Evolutionary conservation across 2,329 filamentous ascomycete species (phyloP), one percentile per base, ranked within the genome.

Genomic region (Hypoxylon sp.): DNA sequence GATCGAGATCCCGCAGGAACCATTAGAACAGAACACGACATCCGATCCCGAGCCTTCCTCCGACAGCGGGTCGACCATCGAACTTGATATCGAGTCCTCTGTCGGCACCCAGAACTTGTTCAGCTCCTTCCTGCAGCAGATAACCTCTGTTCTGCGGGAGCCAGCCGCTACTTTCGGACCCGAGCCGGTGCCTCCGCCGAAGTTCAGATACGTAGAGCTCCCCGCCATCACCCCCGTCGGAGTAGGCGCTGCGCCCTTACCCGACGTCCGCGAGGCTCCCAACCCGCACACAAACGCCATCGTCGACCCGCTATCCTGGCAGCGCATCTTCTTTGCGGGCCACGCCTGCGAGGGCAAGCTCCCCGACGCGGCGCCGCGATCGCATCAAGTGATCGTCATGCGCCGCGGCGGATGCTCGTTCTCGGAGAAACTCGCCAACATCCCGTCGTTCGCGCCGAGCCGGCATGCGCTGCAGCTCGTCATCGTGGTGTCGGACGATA

Each of bases 371-470:
- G 85, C 83, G 0, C 80, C 85, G 2, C 84, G 83, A 30, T 80
- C 84, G 50, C 85, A 97, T 80, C 91, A 97, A 57, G 84, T 98
- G 66, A 90, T 99, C 66, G 88, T 97, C 55, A 85, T 98, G 74
- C 90, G 88, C 30, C 90, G 96, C 5, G 95, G 96, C 42, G 90
- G 89, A 0, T 99, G 96, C 82, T 91, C 88, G 25, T 98, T 98
- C 79, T 91, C 88, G 37, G 82, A 91, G 30, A 99, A 99, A 79
- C 82, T 98, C 0, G 85, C 87, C 57, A 95, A 93, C 72, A 94
- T 98, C n/a, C 94, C 95, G 0, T 88, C 89, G 8, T 95, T 91
- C 77, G 85, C 89, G 1, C 90, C 92, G 0, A 83, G 85, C 0
- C 78, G 84, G 0, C 78, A 80, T 2, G 85, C 90, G 0, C 83